These are phyloP conservation scores for Umbelopsis sp. DNA, from an alignment of 371 early-diverging fungal species.

Conservation along the genomic window DNA sequence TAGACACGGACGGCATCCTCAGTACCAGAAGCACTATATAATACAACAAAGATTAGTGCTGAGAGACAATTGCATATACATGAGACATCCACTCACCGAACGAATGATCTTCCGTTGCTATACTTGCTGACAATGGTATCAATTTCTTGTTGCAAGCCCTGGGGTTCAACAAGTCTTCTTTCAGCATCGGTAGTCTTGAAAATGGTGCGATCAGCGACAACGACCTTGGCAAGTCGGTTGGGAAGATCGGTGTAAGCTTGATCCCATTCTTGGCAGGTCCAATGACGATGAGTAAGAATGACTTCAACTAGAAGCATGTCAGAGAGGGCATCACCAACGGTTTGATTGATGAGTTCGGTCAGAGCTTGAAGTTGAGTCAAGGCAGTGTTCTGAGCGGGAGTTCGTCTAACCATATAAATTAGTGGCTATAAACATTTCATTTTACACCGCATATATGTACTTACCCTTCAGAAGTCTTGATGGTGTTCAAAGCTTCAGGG, in stretches of 20 bases:
- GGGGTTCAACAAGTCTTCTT: conserved; percentile 87
- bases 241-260: conserved; percentile 94
- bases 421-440: not conserved
- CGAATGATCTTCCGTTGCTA: conserved; percentile 90
- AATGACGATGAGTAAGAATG: conserved; percentile 82
- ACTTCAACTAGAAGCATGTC: conserved; percentile 97
- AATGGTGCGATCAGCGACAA: conserved; percentile 82
- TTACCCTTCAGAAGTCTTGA: conserved; percentile 73
- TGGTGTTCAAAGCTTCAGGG: conserved; percentile 74
- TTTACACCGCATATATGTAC: conserved; percentile 10
- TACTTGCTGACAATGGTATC: conserved; percentile 83
- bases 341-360: conserved; percentile 94
- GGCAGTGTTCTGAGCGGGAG: conserved; percentile 82
- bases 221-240: conserved; percentile 94
- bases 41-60: not conserved
- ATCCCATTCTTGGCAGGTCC: conserved; percentile 88
- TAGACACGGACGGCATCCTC: conserved; percentile 99
- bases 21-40: conserved; percentile 95
- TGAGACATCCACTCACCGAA: conserved; percentile 60
- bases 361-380: conserved; percentile 78
- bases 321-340: conserved; percentile 99
- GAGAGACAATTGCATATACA: not conserved
- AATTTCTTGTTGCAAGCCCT: conserved; percentile 89
- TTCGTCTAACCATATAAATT: conserved; percentile 43
- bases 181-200: conserved; percentile 98